A percentile compares a stretch with the other conserved stretches of the same genome.
phyloP scores from a whole-genome alignment of 257 asterid species.

The Lycium barbarum region DNA sequence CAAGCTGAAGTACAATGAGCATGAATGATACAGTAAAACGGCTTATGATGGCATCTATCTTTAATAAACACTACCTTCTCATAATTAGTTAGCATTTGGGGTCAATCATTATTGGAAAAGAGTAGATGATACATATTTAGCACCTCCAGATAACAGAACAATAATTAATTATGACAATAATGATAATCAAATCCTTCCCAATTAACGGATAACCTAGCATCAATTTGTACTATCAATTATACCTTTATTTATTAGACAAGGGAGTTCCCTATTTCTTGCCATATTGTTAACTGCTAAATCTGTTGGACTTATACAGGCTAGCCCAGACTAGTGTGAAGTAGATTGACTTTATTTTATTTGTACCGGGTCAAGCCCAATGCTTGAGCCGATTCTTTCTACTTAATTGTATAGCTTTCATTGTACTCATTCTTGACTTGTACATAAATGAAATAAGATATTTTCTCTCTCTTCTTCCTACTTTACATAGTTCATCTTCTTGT shows the following conservation, averaged over 20 bases:
- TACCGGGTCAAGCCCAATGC: too few relatives aligned
- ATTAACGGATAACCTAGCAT: background rate
- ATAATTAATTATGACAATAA: background rate
- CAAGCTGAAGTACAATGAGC: background rate
- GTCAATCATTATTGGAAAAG: conserved; percentile 9
- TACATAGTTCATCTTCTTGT: too few relatives aligned
- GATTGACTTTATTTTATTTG: too few relatives aligned
- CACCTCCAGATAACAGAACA: background rate
- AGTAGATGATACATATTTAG: conserved; percentile 5
- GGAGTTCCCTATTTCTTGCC: too few relatives aligned
- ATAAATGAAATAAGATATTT: too few relatives aligned
- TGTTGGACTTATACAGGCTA: too few relatives aligned
- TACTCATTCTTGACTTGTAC: too few relatives aligned
- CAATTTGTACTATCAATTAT: background rate
- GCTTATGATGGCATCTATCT: conserved; percentile 8
- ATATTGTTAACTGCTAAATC: too few relatives aligned
- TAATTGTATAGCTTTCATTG: too few relatives aligned
- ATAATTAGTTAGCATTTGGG: conserved; percentile 9
- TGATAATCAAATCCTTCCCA: background rate
- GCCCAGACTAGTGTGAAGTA: too few relatives aligned
- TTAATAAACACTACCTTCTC: background rate
- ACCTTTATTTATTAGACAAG: background rate
- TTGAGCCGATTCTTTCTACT: too few relatives aligned
- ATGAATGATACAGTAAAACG: background rate
- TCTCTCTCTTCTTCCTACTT: too few relatives aligned